A percentile compares a stretch with the other conserved stretches of the same genome.
Conservation (phyloP, 1,284 basidiomycete species). For the Trametes versicolor region DNA sequence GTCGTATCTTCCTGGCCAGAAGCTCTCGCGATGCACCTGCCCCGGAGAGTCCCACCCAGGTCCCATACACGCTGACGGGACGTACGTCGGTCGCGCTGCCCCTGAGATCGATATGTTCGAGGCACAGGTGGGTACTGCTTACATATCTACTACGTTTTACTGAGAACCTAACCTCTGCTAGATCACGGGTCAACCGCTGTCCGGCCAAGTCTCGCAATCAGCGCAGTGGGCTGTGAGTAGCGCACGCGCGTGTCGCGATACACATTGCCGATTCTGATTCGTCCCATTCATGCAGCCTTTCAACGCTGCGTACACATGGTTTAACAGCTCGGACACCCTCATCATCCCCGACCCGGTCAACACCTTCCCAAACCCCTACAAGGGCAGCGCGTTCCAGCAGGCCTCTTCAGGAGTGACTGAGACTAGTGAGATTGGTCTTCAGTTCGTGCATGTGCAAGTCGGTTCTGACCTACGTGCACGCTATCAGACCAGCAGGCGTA, state of each 20-base stretch:
- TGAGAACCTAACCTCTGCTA: neutral
- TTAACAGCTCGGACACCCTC: conserved; percentile 50
- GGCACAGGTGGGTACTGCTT: conserved; percentile 29
- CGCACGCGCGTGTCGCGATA: too few species aligned
- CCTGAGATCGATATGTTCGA: conserved; percentile 70
- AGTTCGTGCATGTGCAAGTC: too few species aligned
- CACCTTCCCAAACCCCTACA: conserved; percentile 59
- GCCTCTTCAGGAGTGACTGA: conserved; percentile 46
- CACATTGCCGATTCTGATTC: too few species aligned
- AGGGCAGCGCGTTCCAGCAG: conserved; percentile 62
- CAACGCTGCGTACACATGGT: conserved; percentile 52
- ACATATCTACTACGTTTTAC: neutral
- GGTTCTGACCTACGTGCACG: neutral
- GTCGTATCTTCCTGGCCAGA: conserved; percentile 81
- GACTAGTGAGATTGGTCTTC: conserved; percentile 25
- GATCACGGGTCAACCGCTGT: neutral
- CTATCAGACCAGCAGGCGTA: neutral
- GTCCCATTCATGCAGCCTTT: conserved; percentile 49
- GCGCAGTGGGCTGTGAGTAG: conserved; percentile 1
- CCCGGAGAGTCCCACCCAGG: conserved; percentile 84
- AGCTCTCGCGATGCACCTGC: conserved; percentile 84
- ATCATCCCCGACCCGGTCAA: conserved; percentile 45
- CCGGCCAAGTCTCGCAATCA: neutral
- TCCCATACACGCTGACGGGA: conserved; percentile 62
- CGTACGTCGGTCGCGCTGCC: conserved; percentile 63